phyloP scores from a whole-genome alignment of 2,329 filamentous ascomycete species.

The Fusarium buharicum region DNA sequence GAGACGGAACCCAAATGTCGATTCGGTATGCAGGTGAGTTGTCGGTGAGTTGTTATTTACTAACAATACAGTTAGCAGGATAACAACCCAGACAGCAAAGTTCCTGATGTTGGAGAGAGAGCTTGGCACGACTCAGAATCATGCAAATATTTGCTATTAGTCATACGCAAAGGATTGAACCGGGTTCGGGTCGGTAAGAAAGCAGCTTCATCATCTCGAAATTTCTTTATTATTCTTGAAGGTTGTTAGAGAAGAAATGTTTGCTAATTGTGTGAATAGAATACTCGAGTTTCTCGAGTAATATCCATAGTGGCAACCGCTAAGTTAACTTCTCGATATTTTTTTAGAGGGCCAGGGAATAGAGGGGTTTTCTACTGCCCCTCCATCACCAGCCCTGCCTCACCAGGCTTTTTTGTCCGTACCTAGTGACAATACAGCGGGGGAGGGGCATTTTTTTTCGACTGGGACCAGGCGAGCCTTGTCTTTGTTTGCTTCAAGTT shows the following conservation, averaged over 20 bases:
- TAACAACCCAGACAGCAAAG: constrained; percentile 19
- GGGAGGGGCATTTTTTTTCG: constrained; percentile 29
- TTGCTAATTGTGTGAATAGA: not conserved
- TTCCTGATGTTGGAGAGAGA: constrained; percentile 32
- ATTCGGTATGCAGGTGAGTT: constrained; percentile 1
- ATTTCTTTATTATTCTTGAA: constrained; percentile 14
- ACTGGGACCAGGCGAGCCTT: not conserved
- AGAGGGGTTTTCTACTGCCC: constrained; percentile 17
- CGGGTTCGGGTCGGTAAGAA: constrained; percentile 2
- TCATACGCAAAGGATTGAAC: constrained; percentile 32
- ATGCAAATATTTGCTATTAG: constrained; percentile 43
- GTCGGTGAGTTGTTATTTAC: constrained; percentile 30
- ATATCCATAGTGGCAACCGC: constrained; percentile 10
- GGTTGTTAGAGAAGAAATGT: not conserved
- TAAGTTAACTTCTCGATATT: constrained; percentile 1
- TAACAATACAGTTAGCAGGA: not conserved
- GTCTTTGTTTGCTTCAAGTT: constrained; percentile 2
- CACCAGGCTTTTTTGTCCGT: not conserved
- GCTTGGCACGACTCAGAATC: constrained; percentile 41
- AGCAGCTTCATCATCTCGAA: constrained; percentile 6
- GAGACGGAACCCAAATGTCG: not conserved
- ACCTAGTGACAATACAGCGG: constrained; percentile 19
- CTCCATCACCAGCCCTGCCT: constrained; percentile 17
- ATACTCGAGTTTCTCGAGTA: not conserved
- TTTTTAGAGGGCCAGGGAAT: not conserved